Evolutionary conservation across 257 asterid genomes (phyloP).

Genomic region (Solanum etuberosum): DNA sequence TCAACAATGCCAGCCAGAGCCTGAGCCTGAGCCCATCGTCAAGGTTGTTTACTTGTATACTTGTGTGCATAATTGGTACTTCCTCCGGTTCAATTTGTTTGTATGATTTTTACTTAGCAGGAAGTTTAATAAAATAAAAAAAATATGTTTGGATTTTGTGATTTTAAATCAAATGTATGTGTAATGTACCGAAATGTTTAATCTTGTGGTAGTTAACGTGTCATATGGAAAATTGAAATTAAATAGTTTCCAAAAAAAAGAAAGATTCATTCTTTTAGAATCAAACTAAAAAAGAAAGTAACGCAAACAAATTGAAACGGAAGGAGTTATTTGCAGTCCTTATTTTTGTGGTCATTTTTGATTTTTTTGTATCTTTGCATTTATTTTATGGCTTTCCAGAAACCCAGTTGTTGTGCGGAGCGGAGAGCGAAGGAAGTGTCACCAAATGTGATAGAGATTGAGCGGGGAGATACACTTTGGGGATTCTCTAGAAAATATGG

Average conservation of each 20-base stretch:
- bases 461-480: conserved; percentile 32
- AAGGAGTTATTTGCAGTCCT: background rate
- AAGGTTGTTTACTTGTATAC: background rate
- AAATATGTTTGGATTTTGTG: background rate
- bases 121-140: background rate
- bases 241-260: background rate
- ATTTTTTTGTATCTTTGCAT: background rate
- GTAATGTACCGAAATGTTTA: background rate
- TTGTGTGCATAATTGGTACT: background rate
- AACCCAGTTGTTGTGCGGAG: conserved; percentile 3
- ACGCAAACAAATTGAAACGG: background rate
- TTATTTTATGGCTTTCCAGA: conserved; percentile 1
- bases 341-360: background rate
- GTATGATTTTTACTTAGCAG: background rate
- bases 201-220: background rate
- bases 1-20: conserved; percentile 1
- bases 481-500: conserved; percentile 31
- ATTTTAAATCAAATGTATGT: no score
- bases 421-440: conserved; percentile 3
- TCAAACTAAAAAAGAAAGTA: background rate
- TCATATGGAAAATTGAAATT: background rate
- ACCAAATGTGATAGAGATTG: conserved; percentile 16
- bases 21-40: background rate
- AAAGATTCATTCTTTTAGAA: background rate
- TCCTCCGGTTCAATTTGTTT: background rate